These are phyloP conservation scores for Chalaropsis thielavioides DNA, from an alignment of 2,329 filamentous ascomycete genomes.

Conservation along the genomic window DNA sequence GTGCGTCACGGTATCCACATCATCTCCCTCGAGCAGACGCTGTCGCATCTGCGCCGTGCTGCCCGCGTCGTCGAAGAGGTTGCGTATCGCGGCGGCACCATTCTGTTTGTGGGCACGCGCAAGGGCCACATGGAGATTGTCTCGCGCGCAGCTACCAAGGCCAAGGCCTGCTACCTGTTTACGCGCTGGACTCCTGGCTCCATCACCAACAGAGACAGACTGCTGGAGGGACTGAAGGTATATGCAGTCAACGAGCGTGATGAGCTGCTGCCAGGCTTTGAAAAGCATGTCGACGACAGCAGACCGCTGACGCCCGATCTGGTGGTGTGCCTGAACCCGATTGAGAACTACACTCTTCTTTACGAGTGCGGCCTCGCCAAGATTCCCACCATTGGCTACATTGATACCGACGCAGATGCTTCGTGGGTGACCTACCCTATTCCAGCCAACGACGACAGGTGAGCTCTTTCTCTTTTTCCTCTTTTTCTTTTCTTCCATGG, in stretches of 20 bases:
- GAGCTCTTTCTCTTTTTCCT: conserved; percentile 22
- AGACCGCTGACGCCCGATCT: conserved; percentile 69
- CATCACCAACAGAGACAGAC: conserved; percentile 86
- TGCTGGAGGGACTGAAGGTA: conserved; percentile 54
- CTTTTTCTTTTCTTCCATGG: neutral
- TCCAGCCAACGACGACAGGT: conserved; percentile 92
- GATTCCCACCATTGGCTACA: conserved; percentile 85
- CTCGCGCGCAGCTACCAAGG: conserved; percentile 63
- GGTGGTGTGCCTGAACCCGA: conserved; percentile 80
- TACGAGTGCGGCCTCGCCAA: conserved; percentile 81
- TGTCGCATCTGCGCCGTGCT: conserved; percentile 77
- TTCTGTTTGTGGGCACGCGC: conserved; percentile 82
- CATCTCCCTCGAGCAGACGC: conserved; percentile 79
- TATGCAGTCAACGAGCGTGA: conserved; percentile 70
- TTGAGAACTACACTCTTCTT: conserved; percentile 81
- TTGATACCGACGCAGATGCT: conserved; percentile 86
- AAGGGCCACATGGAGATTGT: conserved; percentile 68
- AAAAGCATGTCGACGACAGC: conserved; percentile 46
- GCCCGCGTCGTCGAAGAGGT: conserved; percentile 87
- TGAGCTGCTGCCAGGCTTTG: conserved; percentile 43
- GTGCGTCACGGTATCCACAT: conserved; percentile 80
- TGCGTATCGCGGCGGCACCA: conserved; percentile 63
- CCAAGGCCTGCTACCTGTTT: conserved; percentile 74
- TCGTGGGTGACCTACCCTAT: conserved; percentile 94
- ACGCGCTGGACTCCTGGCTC: conserved; percentile 83